Evolutionary conservation across 78 protist species (phyloP).

Genomic region (Neovahlkampfia damariscottae): DNA sequence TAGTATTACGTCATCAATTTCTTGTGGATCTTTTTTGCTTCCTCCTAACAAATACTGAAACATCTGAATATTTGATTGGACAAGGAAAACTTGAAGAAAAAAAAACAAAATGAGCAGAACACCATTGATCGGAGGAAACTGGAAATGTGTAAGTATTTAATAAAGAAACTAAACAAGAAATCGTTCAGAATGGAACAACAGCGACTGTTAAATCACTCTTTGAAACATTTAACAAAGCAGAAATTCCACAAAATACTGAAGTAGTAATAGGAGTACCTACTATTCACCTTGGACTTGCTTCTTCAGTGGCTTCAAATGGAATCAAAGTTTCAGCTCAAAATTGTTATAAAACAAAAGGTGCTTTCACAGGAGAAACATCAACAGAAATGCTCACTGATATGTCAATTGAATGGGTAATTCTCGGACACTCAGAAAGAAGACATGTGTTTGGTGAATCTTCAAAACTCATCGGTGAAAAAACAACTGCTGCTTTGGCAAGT

Average conservation of each 20-base stretch:
- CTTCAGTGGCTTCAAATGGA: neutral
- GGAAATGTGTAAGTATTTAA: conserved; percentile 30
- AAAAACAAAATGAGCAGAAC: conserved; percentile 22
- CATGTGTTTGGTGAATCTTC: conserved; percentile 68
- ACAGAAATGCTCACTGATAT: conserved; percentile 50
- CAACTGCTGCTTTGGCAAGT: conserved; percentile 37
- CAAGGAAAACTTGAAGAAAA: too few species aligned
- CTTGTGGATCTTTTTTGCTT: too few species aligned
- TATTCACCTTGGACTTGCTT: neutral
- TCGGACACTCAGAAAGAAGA: conserved; percentile 98
- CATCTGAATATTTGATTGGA: too few species aligned
- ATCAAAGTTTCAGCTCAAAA: conserved; percentile 26
- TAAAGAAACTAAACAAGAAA: neutral
- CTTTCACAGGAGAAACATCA: conserved; percentile 78
- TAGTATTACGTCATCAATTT: too few species aligned
- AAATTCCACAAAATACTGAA: neutral
- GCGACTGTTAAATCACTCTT: neutral
- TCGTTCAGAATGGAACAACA: neutral
- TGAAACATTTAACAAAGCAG: neutral
- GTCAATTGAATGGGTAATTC: conserved; percentile 69
- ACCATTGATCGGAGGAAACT: conserved; percentile 60
- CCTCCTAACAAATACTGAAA: too few species aligned
- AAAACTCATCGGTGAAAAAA: conserved; percentile 44
- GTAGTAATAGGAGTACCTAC: neutral
- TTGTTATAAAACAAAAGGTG: conserved; percentile 43